These are phyloP conservation scores for Hypoxylon sp. DNA, from an alignment of 2,329 filamentous ascomycete species.

Conservation along the genomic window DNA sequence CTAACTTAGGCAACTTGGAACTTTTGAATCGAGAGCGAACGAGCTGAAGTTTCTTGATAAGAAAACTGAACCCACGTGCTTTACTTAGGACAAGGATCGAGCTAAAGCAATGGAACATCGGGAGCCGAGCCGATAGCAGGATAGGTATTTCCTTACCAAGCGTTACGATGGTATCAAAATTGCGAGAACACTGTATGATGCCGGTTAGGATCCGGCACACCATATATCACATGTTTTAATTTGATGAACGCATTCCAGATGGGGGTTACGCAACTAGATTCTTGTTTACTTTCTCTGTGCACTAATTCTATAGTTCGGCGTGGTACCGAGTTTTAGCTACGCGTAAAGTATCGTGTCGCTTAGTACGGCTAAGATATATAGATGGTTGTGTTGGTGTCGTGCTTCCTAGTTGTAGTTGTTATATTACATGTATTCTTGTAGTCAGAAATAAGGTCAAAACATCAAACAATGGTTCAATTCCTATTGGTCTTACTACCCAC, in stretches of 20 bases:
- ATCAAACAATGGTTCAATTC: slow-evolving; percentile 8
- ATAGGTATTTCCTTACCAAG: background rate
- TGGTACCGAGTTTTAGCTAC: slow-evolving; percentile 4
- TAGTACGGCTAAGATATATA: slow-evolving; percentile 6
- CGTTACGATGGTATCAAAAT: slow-evolving; percentile 1
- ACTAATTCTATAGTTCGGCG: slow-evolving; percentile 8
- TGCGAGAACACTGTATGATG: slow-evolving; percentile 16
- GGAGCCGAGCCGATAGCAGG: background rate
- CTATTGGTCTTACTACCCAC: slow-evolving; percentile 20
- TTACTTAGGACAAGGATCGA: background rate
- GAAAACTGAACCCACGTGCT: slow-evolving; percentile 3
- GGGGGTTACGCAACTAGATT: background rate
- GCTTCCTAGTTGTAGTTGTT: slow-evolving; percentile 8
- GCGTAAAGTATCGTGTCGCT: slow-evolving; percentile 11
- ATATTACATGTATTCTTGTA: slow-evolving; percentile 9
- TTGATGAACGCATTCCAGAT: background rate
- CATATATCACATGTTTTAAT: background rate
- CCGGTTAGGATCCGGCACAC: slow-evolving; percentile 5
- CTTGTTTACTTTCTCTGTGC: background rate
- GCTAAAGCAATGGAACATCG: background rate
- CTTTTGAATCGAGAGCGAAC: slow-evolving; percentile 13
- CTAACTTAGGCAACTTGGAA: slow-evolving; percentile 11
- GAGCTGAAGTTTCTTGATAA: slow-evolving; percentile 1
- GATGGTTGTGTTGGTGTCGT: slow-evolving; percentile 1
- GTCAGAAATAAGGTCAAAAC: slow-evolving; percentile 12